Conservation (phyloP, 305 asterid species). For the Salvia sclarea region DNA sequence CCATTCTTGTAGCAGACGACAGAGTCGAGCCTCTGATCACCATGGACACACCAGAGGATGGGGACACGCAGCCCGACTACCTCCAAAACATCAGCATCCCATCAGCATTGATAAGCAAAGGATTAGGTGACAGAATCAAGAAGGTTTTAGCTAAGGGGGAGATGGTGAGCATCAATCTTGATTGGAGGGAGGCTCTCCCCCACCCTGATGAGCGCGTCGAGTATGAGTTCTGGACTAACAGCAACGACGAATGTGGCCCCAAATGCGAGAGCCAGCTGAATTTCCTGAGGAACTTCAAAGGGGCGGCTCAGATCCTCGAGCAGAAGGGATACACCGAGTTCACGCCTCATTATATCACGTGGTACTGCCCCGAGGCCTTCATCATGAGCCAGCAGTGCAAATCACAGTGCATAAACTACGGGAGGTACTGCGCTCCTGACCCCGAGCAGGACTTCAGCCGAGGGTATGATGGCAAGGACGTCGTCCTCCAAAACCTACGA, state of each 20-base stretch:
- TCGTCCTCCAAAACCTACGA: slow-evolving; percentile 73
- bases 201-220: slow-evolving; percentile 98
- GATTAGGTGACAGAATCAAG: slow-evolving; percentile 76
- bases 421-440: slow-evolving; percentile 80
- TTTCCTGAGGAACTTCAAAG: slow-evolving; percentile 71
- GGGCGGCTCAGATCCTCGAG: slow-evolving; percentile 96
- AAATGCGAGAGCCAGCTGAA: slow-evolving; percentile 79
- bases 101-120: slow-evolving; percentile 75
- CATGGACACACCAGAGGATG: slow-evolving; percentile 91
- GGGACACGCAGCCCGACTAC: slow-evolving; percentile 58
- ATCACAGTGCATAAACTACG: slow-evolving; percentile 73
- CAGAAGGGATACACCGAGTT: slow-evolving; percentile 83
- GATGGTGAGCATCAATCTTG: slow-evolving; percentile 80
- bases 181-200: slow-evolving; percentile 97
- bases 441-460: slow-evolving; percentile 73
- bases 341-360: slow-evolving; percentile 74
- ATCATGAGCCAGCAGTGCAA: slow-evolving; percentile 72
- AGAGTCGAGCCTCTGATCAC: slow-evolving; percentile 82
- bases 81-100: slow-evolving; percentile 80
- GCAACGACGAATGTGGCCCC: slow-evolving; percentile 92
- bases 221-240: slow-evolving; percentile 96
- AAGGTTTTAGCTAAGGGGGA: slow-evolving; percentile 52
- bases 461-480: slow-evolving; percentile 91
- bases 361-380: slow-evolving; percentile 81
- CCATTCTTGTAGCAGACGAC: slow-evolving; percentile 92